A percentile compares a stretch with the other conserved stretches of the same genome.
These are phyloP conservation scores for Pelargonium fulgidum DNA, from an alignment of 441 rosid genomes.

Conservation along the genomic window DNA sequence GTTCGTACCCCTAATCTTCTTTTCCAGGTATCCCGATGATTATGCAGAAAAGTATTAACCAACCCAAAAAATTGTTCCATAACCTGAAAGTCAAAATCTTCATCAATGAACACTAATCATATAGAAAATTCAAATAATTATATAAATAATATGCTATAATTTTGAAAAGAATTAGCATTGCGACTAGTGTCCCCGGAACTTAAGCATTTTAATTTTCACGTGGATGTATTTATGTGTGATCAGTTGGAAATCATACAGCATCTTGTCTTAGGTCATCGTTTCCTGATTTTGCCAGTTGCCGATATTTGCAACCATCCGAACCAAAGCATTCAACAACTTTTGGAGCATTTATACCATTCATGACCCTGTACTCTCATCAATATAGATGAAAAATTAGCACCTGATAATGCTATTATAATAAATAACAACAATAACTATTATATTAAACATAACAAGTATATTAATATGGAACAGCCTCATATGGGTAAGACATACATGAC, in stretches of 20 bases:
- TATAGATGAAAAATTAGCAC: slow-evolving; percentile 19
- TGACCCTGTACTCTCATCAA: slow-evolving; percentile 51
- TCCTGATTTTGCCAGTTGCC: slow-evolving; percentile 96
- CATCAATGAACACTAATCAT: slow-evolving; percentile 5
- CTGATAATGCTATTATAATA: slow-evolving; percentile 17
- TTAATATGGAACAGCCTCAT: slow-evolving; percentile 22
- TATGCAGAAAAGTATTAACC: slow-evolving; percentile 80
- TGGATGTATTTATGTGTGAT: background rate
- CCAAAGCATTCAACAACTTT: slow-evolving; percentile 93
- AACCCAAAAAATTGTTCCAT: slow-evolving; percentile 98
- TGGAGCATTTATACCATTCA: slow-evolving; percentile 97
- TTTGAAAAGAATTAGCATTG: background rate
- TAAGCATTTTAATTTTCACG: background rate
- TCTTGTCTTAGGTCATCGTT: slow-evolving; percentile 99
- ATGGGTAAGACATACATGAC: slow-evolving; percentile 44
- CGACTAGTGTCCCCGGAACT: background rate
- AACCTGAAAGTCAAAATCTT: slow-evolving; percentile 50
- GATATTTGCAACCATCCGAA: slow-evolving; percentile 85
- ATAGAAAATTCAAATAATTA: background rate
- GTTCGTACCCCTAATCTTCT: slow-evolving; percentile 88
- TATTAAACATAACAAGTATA: background rate
- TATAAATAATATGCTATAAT: background rate
- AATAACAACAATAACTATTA: background rate
- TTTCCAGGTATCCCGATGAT: slow-evolving; percentile 82
- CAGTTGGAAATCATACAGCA: slow-evolving; percentile 56